Evolutionary conservation across 768 basidiomycete genomes (phyloP).

Genomic region (Auricularia sp.): DNA sequence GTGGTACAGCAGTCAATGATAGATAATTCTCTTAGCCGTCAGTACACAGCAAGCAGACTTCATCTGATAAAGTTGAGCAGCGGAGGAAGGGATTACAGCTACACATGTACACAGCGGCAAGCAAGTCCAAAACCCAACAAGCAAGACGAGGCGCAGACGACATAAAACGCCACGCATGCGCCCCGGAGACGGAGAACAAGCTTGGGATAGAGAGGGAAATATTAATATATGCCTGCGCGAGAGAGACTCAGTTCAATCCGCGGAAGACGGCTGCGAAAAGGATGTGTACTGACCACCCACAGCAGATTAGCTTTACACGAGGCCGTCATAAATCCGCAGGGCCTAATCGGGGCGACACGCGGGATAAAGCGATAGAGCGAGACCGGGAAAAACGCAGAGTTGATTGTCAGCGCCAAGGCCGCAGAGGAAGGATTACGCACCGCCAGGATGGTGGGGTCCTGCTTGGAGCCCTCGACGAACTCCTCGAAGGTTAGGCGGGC

Average conservation of each 20-base stretch:
- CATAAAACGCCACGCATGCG: neutral
- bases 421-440: slow-evolving; percentile 28
- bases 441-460: slow-evolving; percentile 98
- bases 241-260: neutral
- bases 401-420: slow-evolving; percentile 2
- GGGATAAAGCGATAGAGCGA: neutral
- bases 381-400: slow-evolving; percentile 5
- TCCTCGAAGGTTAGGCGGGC: slow-evolving; percentile 90
- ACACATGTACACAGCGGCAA: neutral
- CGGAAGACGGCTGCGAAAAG: neutral
- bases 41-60: too few species aligned
- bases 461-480: slow-evolving; percentile 96
- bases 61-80: too few species aligned
- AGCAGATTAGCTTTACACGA: neutral
- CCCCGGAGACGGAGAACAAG: neutral
- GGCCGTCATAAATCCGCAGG: neutral
- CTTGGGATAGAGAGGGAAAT: too few species aligned
- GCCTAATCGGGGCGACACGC: neutral
- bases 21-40: too few species aligned
- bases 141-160: neutral
- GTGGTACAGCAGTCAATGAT: neutral
- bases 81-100: neutral
- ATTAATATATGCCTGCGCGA: too few species aligned
- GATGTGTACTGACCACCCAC: neutral
- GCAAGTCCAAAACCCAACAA: neutral